A percentile compares a stretch with the other conserved stretches of the same genome.
These are phyloP conservation scores for Coniophora puteana DNA, from an alignment of 1,284 basidiomycete genomes.

Conservation along the genomic window DNA sequence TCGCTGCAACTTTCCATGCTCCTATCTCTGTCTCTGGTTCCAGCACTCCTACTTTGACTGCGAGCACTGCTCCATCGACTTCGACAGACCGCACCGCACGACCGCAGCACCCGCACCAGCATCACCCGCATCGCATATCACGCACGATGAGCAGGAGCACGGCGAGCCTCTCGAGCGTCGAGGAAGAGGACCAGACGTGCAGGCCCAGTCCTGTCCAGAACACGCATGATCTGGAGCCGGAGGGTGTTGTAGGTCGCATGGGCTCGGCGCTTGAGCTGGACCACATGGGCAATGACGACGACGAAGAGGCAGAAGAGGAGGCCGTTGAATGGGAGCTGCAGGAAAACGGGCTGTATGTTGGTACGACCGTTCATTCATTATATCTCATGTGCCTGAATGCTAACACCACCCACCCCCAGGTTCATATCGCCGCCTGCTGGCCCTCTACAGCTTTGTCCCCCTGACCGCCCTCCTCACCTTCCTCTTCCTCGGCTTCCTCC, in stretches of 20 bases:
- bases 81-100: no score
- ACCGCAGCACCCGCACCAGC: no score
- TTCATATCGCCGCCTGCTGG: conserved; percentile 52
- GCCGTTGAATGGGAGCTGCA: conserved; percentile 53
- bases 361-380: conserved; percentile 32
- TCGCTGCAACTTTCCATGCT: no score
- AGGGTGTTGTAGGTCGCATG: conserved; percentile 25
- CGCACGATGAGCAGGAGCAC: conserved; percentile 31
- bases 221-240: no score
- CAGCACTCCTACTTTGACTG: no score
- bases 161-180: conserved; percentile 24
- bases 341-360: conserved; percentile 55
- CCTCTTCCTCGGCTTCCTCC: conserved; percentile 44
- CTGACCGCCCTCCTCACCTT: conserved; percentile 46
- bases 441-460: conserved; percentile 55
- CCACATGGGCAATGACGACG: conserved; percentile 16
- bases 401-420: conserved; percentile 33
- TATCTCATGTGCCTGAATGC: no score
- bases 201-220: conserved; percentile 29
- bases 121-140: no score
- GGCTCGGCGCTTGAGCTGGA: conserved; percentile 4
- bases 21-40: no score
- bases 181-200: conserved; percentile 20
- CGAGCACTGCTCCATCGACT: no score
- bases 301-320: conserved; percentile 24